Conservation (phyloP, 441 rosid species). For the Croton setiger region DNA sequence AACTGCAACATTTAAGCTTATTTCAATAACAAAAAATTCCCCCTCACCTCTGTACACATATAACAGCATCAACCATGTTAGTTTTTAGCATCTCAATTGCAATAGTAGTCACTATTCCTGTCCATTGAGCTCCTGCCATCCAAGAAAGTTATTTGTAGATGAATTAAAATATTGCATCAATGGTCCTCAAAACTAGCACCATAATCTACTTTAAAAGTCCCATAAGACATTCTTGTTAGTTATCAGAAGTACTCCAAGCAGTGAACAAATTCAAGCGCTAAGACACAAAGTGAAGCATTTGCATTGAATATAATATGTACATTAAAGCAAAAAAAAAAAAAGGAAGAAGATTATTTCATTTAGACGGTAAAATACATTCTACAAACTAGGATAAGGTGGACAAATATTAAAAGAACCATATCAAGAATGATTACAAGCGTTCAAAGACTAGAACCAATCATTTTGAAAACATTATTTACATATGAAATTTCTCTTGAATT, state of each 20-base stretch:
- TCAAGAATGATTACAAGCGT: not conserved
- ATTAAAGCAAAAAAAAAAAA: not conserved
- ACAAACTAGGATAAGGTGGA: not conserved
- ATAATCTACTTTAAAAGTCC: not conserved
- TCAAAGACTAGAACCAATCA: not conserved
- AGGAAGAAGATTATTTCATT: not conserved
- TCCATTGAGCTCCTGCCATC: constrained; percentile 91
- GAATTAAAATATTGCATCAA: constrained; percentile 19
- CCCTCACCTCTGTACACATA: constrained; percentile 89
- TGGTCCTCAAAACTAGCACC: not conserved
- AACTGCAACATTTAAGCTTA: not conserved
- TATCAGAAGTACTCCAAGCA: not conserved
- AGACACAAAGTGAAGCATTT: not conserved
- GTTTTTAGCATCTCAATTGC: constrained; percentile 90
- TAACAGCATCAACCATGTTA: constrained; percentile 86
- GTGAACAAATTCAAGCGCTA: not conserved
- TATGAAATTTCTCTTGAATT: not conserved
- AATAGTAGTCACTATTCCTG: constrained; percentile 89
- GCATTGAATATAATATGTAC: not conserved
- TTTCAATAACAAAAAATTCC: constrained; percentile 7
- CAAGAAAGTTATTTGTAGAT: constrained; percentile 15
- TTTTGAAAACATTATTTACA: not conserved
- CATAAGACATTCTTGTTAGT: not conserved
- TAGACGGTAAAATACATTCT: not conserved
- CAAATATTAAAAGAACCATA: not conserved